Evolutionary conservation across 108 stramenopile genomes (phyloP).

Genomic region (Pseudonitzschia delicatissima): DNA sequence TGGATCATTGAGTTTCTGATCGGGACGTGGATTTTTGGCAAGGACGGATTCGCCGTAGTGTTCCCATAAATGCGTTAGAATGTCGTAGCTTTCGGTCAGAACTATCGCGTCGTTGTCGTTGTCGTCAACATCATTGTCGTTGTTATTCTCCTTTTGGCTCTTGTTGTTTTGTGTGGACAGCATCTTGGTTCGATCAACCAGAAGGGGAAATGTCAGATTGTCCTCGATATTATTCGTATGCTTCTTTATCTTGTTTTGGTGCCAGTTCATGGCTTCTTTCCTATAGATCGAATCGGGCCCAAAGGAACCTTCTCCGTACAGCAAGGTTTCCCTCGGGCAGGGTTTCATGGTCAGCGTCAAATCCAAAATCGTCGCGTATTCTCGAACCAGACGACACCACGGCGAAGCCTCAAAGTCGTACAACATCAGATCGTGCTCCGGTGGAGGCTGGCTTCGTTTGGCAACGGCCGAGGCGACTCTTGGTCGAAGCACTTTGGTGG

Average conservation of each 20-base stretch:
- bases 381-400: conserved; percentile 33
- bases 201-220: conserved; percentile 24
- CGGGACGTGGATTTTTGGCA: background rate
- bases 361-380: conserved; percentile 27
- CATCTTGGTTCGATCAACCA: conserved; percentile 21
- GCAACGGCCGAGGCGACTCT: background rate
- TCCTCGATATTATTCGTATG: background rate
- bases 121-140: background rate
- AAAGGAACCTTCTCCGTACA: conserved; percentile 24
- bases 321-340: conserved; percentile 25
- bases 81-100: conserved; percentile 22
- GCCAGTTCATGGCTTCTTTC: conserved; percentile 19
- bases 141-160: too few species aligned
- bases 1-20: conserved; percentile 8
- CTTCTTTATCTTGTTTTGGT: background rate
- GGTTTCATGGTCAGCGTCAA: conserved; percentile 25
- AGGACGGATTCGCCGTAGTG: conserved; percentile 19
- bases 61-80: conserved; percentile 27
- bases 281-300: conserved; percentile 16
- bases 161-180: background rate
- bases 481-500: background rate
- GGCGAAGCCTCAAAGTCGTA: conserved; percentile 34
- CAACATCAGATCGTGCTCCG: conserved; percentile 15
- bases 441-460: background rate
- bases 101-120: conserved; percentile 3